Base-by-base conservation (phyloP, 2,329 filamentous ascomycete genomes). In the Colletotrichum eleusines region DNA sequence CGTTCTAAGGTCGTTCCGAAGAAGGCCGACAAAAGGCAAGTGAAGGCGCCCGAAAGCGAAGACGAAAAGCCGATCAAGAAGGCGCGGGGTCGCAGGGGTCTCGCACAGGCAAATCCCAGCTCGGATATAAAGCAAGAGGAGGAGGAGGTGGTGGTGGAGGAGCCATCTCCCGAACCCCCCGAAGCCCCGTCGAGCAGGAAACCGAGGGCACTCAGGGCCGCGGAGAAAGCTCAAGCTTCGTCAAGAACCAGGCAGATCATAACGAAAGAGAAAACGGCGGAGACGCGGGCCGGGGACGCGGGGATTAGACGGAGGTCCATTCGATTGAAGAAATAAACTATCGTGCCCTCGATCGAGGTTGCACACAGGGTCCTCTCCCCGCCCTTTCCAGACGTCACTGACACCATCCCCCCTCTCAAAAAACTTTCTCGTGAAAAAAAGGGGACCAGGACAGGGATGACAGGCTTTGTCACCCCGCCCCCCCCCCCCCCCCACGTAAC, bases 21-120 rank as follows among this genome's bases (percentile, higher is more conserved):
- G 48, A 42, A 72, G 75, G 20, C 20, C 51, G 26, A 8, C 26
- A 77, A 75, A 54, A 46, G 72, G 75, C 35, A 79, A 77, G 73
- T 65, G 18, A 63, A 67, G 33, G 74, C 75, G 63, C 75, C 61
- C 58, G 78, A 77, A 63, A 76, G 74, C 65, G 78, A 63, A 69
- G 80, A 68, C 46, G 74, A 63, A 69, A 76, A 75, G 5, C 76
- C 76, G 4, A 61, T 64, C 7, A 81, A 78, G 67, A 79, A 75
- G 74, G 76, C 74, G 57, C 75, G 75, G n/a, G 35, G 69, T 35
- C 46, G 74, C 46, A 75, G 77, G 48, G 77, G 77, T 71, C 40
- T 40, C 2, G 40, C 42, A 8, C 67, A 66, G 18, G 42, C 66
- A 55, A 57, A 64, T 48, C 9, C 60, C 46, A 72, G 63, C 9